Base-by-base conservation (phyloP, 228 moss, liverwort and hornwort species). In the Sphagnum magellanicum region DNA sequence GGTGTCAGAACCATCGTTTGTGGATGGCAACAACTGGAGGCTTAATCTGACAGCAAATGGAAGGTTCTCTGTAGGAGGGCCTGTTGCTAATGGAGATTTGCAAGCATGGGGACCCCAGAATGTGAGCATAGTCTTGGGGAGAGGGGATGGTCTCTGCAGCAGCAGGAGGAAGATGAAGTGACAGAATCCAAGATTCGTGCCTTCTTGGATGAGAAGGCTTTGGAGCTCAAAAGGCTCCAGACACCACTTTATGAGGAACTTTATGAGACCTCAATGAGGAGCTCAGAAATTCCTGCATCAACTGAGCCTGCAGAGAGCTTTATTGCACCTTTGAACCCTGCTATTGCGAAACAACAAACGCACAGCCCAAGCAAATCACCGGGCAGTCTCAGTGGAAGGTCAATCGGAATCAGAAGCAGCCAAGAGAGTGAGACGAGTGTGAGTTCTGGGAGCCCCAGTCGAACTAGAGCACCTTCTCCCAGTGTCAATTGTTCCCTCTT, bases 341-440 rank as follows among this genome's bases (percentile, higher is more conserved):
- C 84, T 10, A 76, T 80, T 13, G 77, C 80, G 1, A 78, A 75
- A 71, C 75, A 59, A 46, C 78, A 65, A 6, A 62, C 74, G 9
- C 53, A 70, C 0, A 67, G 70, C 4, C 72, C 53, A 63, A 84
- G 79, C 52, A 74, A 72, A 68, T 79, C 84, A 12, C 76, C 83
- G 5, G 80, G 84, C 55, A 80, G 78, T 52, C 52, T 75, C 50
- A 81, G 84, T 53, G 76, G 79, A 61, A 66, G 72, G 11, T 80
- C 80, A 3, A 14, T 73, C 7, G 77, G 74, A 5, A 52, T 79
- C 63, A 74, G 84, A 9, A 84, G 84, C 52, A 84, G 84, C 70
- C 75, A 78, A 32, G 80, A 84, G 6, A 84, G 84, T 51, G 84
- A 84, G 57, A 77, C 72, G n/a, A 84, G 84, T 55, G 81, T 84